A percentile compares a stretch with the other conserved stretches of the same genome.
These are phyloP conservation scores for Colletotrichum musicola DNA, from an alignment of 2,329 filamentous ascomycete species.

Conservation along the genomic window DNA sequence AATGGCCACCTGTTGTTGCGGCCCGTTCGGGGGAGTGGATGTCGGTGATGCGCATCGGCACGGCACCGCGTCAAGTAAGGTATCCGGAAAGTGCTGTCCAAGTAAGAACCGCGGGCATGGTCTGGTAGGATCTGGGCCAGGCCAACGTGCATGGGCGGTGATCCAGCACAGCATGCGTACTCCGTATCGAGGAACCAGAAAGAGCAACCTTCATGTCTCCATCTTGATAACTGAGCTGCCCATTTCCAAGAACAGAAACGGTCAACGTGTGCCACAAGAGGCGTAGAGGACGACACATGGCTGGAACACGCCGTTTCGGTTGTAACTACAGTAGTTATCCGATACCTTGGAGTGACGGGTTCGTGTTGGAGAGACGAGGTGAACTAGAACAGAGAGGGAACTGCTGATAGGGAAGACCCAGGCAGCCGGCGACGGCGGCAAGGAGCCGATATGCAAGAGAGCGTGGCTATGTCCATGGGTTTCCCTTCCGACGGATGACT, in stretches of 20 bases:
- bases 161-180: too few relatives aligned
- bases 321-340: constrained; percentile 17
- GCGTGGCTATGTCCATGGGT: constrained; percentile 35
- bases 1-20: constrained; percentile 5
- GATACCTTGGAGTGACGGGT: constrained; percentile 19
- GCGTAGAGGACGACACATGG: constrained; percentile 14
- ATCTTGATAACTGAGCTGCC: constrained; percentile 11
- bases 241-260: constrained; percentile 3
- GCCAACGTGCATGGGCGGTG: too few relatives aligned
- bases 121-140: too few relatives aligned
- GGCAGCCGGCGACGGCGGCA: constrained; percentile 31
- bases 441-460: constrained; percentile 35
- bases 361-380: constrained; percentile 19
- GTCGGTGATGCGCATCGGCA: constrained; percentile 25
- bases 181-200: not conserved
- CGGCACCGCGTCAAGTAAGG: constrained; percentile 24
- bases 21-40: constrained; percentile 13
- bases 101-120: not conserved
- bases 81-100: constrained; percentile 11
- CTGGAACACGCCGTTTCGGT: constrained; percentile 16
- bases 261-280: constrained; percentile 7
- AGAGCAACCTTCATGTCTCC: not conserved
- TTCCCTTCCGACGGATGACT: constrained; percentile 19
- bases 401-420: constrained; percentile 29
- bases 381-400: not conserved